Base-by-base conservation (phyloP, 176 grass and related monocot species). In the Triticum aestivum region DNA sequence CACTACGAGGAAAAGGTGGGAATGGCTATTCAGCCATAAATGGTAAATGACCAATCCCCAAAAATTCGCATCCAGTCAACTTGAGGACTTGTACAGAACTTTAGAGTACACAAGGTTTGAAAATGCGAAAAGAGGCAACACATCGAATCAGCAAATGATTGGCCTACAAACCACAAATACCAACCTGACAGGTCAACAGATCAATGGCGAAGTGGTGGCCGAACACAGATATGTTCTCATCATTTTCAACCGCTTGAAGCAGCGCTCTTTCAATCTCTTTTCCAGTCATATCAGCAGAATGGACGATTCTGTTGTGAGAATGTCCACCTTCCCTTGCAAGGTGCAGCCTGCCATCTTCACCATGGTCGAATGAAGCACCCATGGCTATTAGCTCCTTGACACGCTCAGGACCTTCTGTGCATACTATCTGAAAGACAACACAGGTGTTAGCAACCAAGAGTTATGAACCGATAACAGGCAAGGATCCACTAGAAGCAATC, bases 271-370 rank as follows among this genome's bases (percentile, higher is more conserved):
- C 96, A 30, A 98, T 98, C 86, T 98, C 96, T 80, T 91, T 85
- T 61, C 96, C 96, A 45, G 96, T 98, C 93, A 98, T 95, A 83
- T 98, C 93, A 68, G 96, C 91, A 33, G 91, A 89, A 92, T 98
- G 96, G 45, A 98, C 96, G 49, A 98, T 98, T 85, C 96, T 93
- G 68, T 98, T 98, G 85, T 98, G 96, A 75, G 96, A 95, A 89
- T 98, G 96, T 8, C 96, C 96, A 77, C 96, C 96, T 91, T 98
- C 96, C 88, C 91, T 91, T 58, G 96, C 91, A 54, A 98, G 93
- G 86, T 98, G 96, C 65, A 98, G 86, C 9, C 94, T 91, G 73
- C 96, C 96, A 66, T 98, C 96, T 75, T 95, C 91, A 2, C 93
- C 96, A 82, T 98, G 96, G 84, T 98, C 96, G 79, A 98, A 98